Evolutionary conservation across 495 filamentous ascomycete genomes (phyloP).

Genomic region (Penicillium herquei): DNA sequence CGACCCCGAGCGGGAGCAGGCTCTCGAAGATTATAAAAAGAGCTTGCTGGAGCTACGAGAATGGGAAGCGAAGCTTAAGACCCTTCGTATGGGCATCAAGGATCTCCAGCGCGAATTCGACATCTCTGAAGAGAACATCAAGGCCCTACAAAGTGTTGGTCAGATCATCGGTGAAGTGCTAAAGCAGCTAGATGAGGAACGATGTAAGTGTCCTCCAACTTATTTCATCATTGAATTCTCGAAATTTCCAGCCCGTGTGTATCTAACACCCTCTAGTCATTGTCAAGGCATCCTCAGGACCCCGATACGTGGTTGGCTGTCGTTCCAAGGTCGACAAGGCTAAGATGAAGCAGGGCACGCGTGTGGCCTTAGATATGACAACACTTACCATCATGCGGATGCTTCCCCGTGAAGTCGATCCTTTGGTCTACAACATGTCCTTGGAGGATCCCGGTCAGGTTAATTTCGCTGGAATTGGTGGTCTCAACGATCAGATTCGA

Average conservation of each 20-base stretch:
- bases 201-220: slow-evolving; percentile 60
- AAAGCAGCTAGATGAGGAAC: slow-evolving; percentile 97
- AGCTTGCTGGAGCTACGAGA: slow-evolving; percentile 96
- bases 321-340: slow-evolving; percentile 95
- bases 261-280: slow-evolving; percentile 50
- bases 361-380: slow-evolving; percentile 99
- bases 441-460: slow-evolving; percentile 97
- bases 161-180: slow-evolving; percentile 99
- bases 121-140: slow-evolving; percentile 98
- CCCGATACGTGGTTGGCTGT: slow-evolving; percentile 97
- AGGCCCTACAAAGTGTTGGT: slow-evolving; percentile 96
- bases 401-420: slow-evolving; percentile 97
- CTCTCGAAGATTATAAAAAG: slow-evolving; percentile 83
- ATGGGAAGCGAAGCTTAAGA: slow-evolving; percentile 96
- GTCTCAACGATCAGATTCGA: slow-evolving; percentile 97
- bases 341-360: slow-evolving; percentile 96
- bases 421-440: slow-evolving; percentile 99
- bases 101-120: slow-evolving; percentile 92
- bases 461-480: slow-evolving; percentile 98
- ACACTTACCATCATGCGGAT: slow-evolving; percentile 99
- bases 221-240: not conserved
- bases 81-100: slow-evolving; percentile 89
- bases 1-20: slow-evolving; percentile 72
- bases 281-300: slow-evolving; percentile 92
- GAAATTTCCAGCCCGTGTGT: not conserved